Percentiles rank a stretch among this genome's conserved stretches.
Conservation (phyloP, 306 rosid species). For the Adenanthera pavonina region DNA sequence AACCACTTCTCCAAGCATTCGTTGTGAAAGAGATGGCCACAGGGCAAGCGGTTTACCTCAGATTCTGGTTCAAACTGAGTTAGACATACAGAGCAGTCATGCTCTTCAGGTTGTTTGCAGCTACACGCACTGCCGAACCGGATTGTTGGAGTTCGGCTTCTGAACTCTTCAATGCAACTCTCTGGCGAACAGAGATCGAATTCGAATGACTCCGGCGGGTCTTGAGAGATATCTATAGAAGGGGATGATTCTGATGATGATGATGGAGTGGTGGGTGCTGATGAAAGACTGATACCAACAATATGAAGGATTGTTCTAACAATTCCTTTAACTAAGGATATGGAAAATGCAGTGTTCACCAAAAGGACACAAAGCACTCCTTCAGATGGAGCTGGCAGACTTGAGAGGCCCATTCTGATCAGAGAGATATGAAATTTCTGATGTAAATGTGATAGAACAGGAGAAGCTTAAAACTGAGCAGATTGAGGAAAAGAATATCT, state of each 20-base stretch:
- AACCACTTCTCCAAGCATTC: constrained; percentile 91
- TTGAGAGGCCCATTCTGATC: constrained; percentile 83
- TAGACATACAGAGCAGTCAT: constrained; percentile 84
- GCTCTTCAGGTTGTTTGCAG: constrained; percentile 55
- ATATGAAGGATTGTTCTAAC: constrained; percentile 71
- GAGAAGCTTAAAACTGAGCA: constrained; percentile 34
- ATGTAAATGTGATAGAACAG: constrained; percentile 4
- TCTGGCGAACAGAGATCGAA: constrained; percentile 48
- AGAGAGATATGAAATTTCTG: constrained; percentile 15
- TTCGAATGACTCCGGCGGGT: constrained; percentile 57
- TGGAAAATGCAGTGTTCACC: constrained; percentile 75
- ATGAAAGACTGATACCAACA: constrained; percentile 67
- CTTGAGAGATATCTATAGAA: constrained; percentile 49
- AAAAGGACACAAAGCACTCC: constrained; percentile 76
- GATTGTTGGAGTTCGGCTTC: constrained; percentile 59
- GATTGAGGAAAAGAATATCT: background rate
- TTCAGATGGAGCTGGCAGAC: constrained; percentile 94
- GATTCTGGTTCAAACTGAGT: constrained; percentile 76
- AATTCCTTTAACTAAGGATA: constrained; percentile 80
- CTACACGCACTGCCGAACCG: constrained; percentile 54
- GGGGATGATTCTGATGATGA: constrained; percentile 22
- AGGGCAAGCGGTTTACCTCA: constrained; percentile 68
- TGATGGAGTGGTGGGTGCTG: constrained; percentile 49
- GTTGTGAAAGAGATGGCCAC: constrained; percentile 89
- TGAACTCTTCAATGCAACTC: constrained; percentile 62